Conservation (phyloP, 2,329 filamentous ascomycete species). For the Calonectria leucothoes region DNA sequence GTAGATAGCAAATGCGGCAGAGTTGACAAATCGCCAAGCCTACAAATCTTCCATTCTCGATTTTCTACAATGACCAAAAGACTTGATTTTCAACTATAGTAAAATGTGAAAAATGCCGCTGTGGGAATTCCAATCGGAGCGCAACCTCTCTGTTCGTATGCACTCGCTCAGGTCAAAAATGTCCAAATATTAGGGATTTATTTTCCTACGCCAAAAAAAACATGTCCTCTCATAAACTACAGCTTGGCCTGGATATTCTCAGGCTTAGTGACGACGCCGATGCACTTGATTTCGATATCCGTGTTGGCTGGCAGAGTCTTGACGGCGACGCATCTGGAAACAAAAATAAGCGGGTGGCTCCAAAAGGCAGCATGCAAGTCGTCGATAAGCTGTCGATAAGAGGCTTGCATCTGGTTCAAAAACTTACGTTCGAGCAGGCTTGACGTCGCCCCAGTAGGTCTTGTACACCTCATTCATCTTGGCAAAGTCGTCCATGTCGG, state of each 20-base stretch:
- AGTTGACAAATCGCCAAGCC: no score
- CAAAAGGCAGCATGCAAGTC: no score
- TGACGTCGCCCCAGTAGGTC: conserved; percentile 69
- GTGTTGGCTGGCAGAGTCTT: conserved; percentile 45
- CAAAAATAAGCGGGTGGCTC: not conserved
- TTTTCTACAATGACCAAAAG: not conserved
- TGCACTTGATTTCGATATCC: conserved; percentile 46
- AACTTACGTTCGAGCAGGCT: conserved; percentile 53
- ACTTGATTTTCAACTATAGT: not conserved
- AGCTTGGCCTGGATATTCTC: conserved; percentile 31
- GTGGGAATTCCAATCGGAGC: not conserved
- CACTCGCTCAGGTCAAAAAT: not conserved
- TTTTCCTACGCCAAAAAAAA: not conserved
- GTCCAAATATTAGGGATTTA: not conserved
- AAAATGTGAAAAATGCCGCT: not conserved
- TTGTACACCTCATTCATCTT: conserved; percentile 80
- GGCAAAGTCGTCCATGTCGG: conserved; percentile 77
- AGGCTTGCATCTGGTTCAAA: no score
- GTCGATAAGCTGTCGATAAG: no score
- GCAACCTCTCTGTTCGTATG: not conserved
- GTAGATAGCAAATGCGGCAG: no score
- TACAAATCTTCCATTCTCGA: not conserved
- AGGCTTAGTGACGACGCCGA: conserved; percentile 35
- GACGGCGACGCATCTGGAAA: conserved; percentile 43
- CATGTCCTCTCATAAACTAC: not conserved